Conservation (phyloP, 192 early-diverging fungal genomes). For the Coemansia sp. region DNA sequence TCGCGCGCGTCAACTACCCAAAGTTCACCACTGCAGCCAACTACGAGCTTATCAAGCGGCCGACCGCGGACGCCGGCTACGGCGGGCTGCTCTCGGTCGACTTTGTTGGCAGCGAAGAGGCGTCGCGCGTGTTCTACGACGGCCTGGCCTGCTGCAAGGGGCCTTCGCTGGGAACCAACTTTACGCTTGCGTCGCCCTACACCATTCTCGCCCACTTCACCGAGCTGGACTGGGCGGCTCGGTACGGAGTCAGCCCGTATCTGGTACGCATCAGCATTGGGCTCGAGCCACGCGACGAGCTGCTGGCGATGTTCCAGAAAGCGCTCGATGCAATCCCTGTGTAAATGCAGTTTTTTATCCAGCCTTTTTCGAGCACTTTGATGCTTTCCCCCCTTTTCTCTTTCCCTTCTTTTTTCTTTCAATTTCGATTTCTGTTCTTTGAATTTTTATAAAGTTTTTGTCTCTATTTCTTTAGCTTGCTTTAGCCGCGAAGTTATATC, state of each 20-base stretch:
- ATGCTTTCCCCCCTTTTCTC: background rate
- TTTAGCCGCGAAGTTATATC: background rate
- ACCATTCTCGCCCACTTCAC: conserved; percentile 92
- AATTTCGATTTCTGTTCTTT: background rate
- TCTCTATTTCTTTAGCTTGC: conserved; percentile 1
- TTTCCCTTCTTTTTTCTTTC: background rate
- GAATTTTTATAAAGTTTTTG: background rate
- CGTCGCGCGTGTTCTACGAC: conserved; percentile 75
- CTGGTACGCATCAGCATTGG: conserved; percentile 89
- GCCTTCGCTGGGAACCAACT: conserved; percentile 94
- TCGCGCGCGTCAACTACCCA: conserved; percentile 77
- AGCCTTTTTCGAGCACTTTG: background rate
- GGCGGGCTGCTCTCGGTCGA: conserved; percentile 86
- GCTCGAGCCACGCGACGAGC: conserved; percentile 66
- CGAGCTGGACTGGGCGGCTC: conserved; percentile 90
- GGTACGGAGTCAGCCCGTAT: conserved; percentile 70
- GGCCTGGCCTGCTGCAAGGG: conserved; percentile 80
- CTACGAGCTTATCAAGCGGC: conserved; percentile 65
- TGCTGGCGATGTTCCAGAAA: conserved; percentile 69
- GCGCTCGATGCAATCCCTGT: conserved; percentile 62
- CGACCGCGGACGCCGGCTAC: conserved; percentile 62
- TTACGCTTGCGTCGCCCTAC: conserved; percentile 91
- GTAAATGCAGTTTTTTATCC: background rate
- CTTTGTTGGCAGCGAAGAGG: conserved; percentile 56
- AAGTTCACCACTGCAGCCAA: conserved; percentile 68